Percentiles rank a stretch among this genome's conserved stretches.
Evolutionary conservation across 306 rosid species (phyloP).

Genomic region (Lathyrus oleraceus): DNA sequence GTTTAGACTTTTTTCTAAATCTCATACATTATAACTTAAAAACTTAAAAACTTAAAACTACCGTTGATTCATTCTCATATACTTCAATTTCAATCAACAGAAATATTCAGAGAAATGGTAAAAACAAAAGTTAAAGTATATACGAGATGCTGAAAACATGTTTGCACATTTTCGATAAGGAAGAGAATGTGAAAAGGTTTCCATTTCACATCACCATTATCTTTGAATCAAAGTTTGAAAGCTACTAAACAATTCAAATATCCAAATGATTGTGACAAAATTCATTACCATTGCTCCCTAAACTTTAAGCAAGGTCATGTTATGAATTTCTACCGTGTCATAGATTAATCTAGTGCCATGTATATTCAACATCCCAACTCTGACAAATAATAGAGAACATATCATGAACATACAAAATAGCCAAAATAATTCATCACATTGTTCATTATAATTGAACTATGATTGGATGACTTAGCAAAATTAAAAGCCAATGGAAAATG

Average conservation of each 20-base stretch:
- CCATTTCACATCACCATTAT: conserved; percentile 6
- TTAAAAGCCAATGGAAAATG: background rate
- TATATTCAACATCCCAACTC: background rate
- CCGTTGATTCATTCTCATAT: too few relatives aligned
- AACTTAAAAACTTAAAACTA: too few relatives aligned
- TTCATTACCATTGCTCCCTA: conserved; percentile 39
- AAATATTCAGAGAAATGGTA: background rate
- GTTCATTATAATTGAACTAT: conserved; percentile 36
- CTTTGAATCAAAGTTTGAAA: conserved; percentile 34
- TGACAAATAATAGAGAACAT: conserved; percentile 39
- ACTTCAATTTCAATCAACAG: conserved; percentile 3
- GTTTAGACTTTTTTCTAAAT: too few relatives aligned
- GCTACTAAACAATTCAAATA: conserved; percentile 23
- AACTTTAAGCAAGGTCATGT: conserved; percentile 40
- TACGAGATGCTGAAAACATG: conserved; percentile 27
- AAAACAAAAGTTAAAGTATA: background rate
- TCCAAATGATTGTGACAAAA: conserved; percentile 25
- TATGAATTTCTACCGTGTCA: conserved; percentile 4
- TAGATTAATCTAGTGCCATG: background rate
- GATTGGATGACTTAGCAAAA: conserved; percentile 15
- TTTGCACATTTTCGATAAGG: conserved; percentile 11
- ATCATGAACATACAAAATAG: conserved; percentile 34
- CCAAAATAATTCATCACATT: conserved; percentile 9
- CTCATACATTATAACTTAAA: too few relatives aligned
- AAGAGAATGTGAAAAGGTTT: conserved; percentile 6